Evolutionary conservation across 1,284 basidiomycete species (phyloP), one percentile per base, ranked within the genome.

Genomic region (Meira nashicola): DNA sequence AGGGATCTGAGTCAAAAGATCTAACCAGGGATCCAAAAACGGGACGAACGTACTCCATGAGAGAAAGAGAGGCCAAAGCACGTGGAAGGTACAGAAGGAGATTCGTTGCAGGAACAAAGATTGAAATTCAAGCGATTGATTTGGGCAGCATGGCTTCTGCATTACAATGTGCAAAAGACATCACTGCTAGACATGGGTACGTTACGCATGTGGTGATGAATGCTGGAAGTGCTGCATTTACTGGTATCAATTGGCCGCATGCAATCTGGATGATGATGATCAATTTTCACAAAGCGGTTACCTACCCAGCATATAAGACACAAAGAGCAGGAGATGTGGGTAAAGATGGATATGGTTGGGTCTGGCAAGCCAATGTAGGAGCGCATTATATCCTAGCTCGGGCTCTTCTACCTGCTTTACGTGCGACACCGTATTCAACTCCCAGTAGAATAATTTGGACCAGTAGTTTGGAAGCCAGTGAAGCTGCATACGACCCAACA

Each of bases 181-280:
- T 77, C 28, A 60, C 63, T 21, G 63, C 63, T 28, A 55, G 72
- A 52, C 48, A 50, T 38, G 39, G 54, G 39, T 76, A 79, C 59
- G 60, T 79, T 8, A 78, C 77, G 5, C 77, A 79, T 50, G 50
- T 79, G 15, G 65, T 79, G 46, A 67, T 79, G 52, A 79, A 79
- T 48, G 77, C 77, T 10, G 77, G 77, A 2, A 67, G 71, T 9
- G 73, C 71, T 7, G 67, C 76, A 1, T 79, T 71, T 68, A 64
- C 58, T 21, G 76, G 77, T 15, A 57, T 79, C 44, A 64, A 79
- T 56, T 79, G 71, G 72, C 54, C 67, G 25, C 55, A 61, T 15
- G 71, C 71, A 10, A 57, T 64, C 7, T 77, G 71, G 65, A 66
- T 71, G 65, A 66, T 77, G 19, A 19, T 72, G 39, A 78, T 71